Evolutionary conservation across 2,329 filamentous ascomycete genomes (phyloP), one percentile per base, ranked within the genome.

Genomic region (Aureobasidium sp.): DNA sequence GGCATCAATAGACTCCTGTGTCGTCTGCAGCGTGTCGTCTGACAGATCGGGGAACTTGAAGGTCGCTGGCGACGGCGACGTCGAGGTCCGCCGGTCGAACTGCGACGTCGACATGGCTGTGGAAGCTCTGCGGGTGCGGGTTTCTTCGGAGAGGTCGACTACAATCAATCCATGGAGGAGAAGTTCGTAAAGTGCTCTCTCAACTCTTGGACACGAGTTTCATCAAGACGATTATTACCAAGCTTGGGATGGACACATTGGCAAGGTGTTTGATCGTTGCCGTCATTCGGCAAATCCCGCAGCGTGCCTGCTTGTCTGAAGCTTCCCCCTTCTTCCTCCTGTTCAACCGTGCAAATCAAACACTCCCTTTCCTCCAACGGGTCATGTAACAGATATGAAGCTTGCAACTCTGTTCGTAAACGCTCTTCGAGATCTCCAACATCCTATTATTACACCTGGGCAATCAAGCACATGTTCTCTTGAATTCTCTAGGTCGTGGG

Each of bases 1-100:
- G 17, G 69, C 67, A 27, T 65, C 65, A 10, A 70, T 57, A 39
- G 60, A 61, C 17, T 66, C 65, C 53, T 75, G 70, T 46, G 74
- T 71, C 56, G 71, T 72, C 15, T 74, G 74, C 24, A 76, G 69
- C 53, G 75, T 68, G 37, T 78, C 75, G 39, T 73, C 74, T 64
- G 76, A 72, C 66, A 79, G 76, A 65, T 77, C 71, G 43, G 77
- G 77, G 68, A 80, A 80, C 64, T 76, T 77, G 69, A 75, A 75
- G 13, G 72, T 78, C 65, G 60, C 59, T 50, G 52, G 62, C 32
- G 62, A 47, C 37, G 61, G 48, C n/a, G 63, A 61, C 20, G 65
- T 66, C n/a, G 63, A 66, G 36, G 62, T 62, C 39, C 61, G 62
- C 36, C 63, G 59, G 17, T 67, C 65, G 26, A 66, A 52, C 9